Evolutionary conservation across 2,329 filamentous ascomycete species (phyloP), one percentile per base, ranked within the genome.

Genomic region (Colletotrichum liriopes): DNA sequence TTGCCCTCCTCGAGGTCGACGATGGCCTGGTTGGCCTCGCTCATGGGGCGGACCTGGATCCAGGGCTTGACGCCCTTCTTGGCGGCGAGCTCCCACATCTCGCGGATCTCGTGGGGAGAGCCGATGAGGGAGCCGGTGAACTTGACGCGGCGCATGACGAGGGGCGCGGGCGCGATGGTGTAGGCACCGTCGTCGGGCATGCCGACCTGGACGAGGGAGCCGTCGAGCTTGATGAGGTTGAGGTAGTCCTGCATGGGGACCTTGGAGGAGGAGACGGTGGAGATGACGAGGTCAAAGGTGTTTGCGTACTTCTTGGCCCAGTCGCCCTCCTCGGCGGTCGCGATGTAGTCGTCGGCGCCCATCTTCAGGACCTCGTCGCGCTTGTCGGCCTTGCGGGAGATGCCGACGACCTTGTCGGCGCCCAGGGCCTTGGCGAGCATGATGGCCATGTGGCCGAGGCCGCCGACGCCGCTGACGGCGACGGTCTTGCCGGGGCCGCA

Each of bases 371-470:
- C 88, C 76, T 92, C 90, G 0, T 84, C 83, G 55, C 83, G 83
- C 83, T 92, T 92, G 67, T 78, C 80, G 7, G 79, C 81, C 23
- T 81, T 85, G 49, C 89, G 85, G 18, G 88, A 90, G 77, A 91
- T 91, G 11, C 86, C 90, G 9, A 90, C 87, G 16, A 92, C 87
- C 56, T 86, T 85, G 60, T 92, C 88, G n/a, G 88, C 89, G 12
- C 88, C 89, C 14, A 94, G 80, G 1, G 92, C 92, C 79, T 90
- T 91, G 1, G 93, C 92, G 75, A 90, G 93, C 51, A 93, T 81
- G 12, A 94, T 82, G 5, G 89, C 92, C 75, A 93, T 90, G 81
- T 94, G 92, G 0, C 92, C 92, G 1, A 93, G 80, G 2, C 92
- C 92, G 9, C 92, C 92, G 18, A 94, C 84, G 2, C 92, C 92